phyloP scores from a whole-genome alignment of 129 eudicot genomes.

The Smallanthus sonchifolius region DNA sequence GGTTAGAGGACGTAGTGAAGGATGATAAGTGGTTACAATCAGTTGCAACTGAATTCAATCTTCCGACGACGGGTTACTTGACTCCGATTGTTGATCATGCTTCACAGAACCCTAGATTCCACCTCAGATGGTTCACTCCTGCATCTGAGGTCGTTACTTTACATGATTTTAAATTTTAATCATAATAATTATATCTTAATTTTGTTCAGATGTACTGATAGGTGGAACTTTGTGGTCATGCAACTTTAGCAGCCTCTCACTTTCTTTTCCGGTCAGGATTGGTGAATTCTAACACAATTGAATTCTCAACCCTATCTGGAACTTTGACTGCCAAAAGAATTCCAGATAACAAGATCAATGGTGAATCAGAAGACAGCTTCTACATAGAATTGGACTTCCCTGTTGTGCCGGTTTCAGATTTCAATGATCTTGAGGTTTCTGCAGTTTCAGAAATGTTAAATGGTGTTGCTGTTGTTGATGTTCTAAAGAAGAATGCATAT shows the following conservation, averaged over 20 bases:
- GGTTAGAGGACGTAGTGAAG: constrained; percentile 53
- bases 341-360: constrained; percentile 18
- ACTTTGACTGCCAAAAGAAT: constrained; percentile 59
- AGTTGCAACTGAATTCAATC: constrained; percentile 80
- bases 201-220: constrained; percentile 22
- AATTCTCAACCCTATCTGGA: constrained; percentile 81
- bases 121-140: constrained; percentile 91
- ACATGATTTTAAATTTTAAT: neutral
- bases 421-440: constrained; percentile 28
- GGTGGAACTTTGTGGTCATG: constrained; percentile 89
- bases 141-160: constrained; percentile 54
- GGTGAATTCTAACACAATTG: constrained; percentile 48
- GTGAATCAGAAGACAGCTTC: constrained; percentile 25
- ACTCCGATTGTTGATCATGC: constrained; percentile 33
- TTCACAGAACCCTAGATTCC: constrained; percentile 46
- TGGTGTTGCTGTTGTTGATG: constrained; percentile 52
- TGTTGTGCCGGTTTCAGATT: constrained; percentile 39
- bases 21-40: constrained; percentile 75
- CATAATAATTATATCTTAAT: neutral
- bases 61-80: constrained; percentile 70
- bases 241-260: constrained; percentile 85
- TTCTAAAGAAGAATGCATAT: constrained; percentile 36
- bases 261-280: constrained; percentile 48
- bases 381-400: constrained; percentile 74
- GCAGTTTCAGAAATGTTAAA: constrained; percentile 47